Percentiles rank a stretch among this genome's conserved stretches.
Evolutionary conservation across 768 basidiomycete species (phyloP).

Genomic region (Amanita pseudoporphyria): DNA sequence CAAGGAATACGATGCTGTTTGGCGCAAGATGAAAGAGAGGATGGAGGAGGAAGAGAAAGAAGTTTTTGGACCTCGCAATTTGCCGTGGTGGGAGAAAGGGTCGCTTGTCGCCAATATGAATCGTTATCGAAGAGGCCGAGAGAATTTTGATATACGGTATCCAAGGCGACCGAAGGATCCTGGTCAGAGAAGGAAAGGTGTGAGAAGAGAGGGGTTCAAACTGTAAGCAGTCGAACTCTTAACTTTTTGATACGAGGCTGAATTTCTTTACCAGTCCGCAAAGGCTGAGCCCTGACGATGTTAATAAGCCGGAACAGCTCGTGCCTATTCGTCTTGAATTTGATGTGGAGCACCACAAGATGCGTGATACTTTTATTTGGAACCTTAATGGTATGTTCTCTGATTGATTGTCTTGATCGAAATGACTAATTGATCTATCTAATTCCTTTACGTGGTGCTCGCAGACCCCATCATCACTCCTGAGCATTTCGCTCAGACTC

Average conservation of each 20-base stretch:
- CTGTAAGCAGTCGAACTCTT: slow-evolving; percentile 46
- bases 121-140: slow-evolving; percentile 30
- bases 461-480: slow-evolving; percentile 85
- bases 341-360: slow-evolving; percentile 88
- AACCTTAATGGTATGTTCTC: slow-evolving; percentile 75
- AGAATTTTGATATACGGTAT: slow-evolving; percentile 45
- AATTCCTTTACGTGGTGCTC: not conserved
- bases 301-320: slow-evolving; percentile 65
- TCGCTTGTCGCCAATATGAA: slow-evolving; percentile 24
- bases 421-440: not conserved
- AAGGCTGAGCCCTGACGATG: slow-evolving; percentile 43
- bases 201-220: slow-evolving; percentile 59
- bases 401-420: not conserved
- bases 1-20: slow-evolving; percentile 41
- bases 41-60: slow-evolving; percentile 42
- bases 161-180: slow-evolving; percentile 30
- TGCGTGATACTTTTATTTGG: slow-evolving; percentile 97
- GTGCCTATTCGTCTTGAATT: slow-evolving; percentile 95
- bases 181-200: slow-evolving; percentile 39
- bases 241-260: slow-evolving; percentile 8
- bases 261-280: slow-evolving; percentile 39
- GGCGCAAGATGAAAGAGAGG: slow-evolving; percentile 40
- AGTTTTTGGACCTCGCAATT: slow-evolving; percentile 25
- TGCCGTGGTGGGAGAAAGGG: slow-evolving; percentile 62
- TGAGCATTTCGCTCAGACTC: slow-evolving; percentile 79